Percentiles rank a stretch among this genome's conserved stretches.
phyloP scores from a whole-genome alignment of 202 grass and related monocot genomes.

The Miscanthus sacchariflorus region DNA sequence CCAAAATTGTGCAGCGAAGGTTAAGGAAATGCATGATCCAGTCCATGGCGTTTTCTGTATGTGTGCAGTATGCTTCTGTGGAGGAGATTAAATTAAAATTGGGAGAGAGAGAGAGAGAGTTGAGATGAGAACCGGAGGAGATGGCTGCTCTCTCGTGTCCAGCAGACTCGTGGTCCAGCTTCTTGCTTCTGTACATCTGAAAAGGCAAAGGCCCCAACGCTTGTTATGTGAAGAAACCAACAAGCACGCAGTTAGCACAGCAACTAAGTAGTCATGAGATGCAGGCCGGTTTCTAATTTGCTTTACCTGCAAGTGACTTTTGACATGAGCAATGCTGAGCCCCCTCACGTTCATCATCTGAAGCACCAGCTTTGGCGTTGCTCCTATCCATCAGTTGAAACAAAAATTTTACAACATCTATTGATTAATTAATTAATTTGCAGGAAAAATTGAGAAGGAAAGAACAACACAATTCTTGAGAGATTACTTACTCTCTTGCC shows the following conservation, averaged over 20 bases:
- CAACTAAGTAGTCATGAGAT: slow-evolving; percentile 51
- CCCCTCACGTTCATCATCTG: slow-evolving; percentile 99
- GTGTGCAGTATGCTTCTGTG: slow-evolving; percentile 29
- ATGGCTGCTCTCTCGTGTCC: slow-evolving; percentile 62
- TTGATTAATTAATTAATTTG: not conserved
- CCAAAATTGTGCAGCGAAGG: slow-evolving; percentile 17
- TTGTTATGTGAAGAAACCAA: slow-evolving; percentile 50
- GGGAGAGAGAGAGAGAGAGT: not conserved
- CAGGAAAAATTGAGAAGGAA: not conserved
- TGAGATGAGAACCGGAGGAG: slow-evolving; percentile 62
- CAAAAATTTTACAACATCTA: slow-evolving; percentile 1
- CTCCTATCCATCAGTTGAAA: slow-evolving; percentile 56
- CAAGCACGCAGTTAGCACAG: slow-evolving; percentile 18
- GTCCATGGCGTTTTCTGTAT: slow-evolving; percentile 33
- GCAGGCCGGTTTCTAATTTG: slow-evolving; percentile 44
- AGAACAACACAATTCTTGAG: not conserved
- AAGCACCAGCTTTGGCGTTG: slow-evolving; percentile 97
- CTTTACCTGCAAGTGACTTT: slow-evolving; percentile 99
- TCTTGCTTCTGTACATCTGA: slow-evolving; percentile 99
- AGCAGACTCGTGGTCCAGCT: slow-evolving; percentile 64
- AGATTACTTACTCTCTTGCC: slow-evolving; percentile 85
- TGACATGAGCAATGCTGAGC: slow-evolving; percentile 99
- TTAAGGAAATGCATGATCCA: slow-evolving; percentile 31
- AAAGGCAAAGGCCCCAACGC: slow-evolving; percentile 37
- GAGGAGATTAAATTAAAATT: not conserved